Percentiles rank a stretch among this genome's conserved stretches.
Evolutionary conservation across 768 basidiomycete species (phyloP).

Genomic region (Leccinum disarticulatum): DNA sequence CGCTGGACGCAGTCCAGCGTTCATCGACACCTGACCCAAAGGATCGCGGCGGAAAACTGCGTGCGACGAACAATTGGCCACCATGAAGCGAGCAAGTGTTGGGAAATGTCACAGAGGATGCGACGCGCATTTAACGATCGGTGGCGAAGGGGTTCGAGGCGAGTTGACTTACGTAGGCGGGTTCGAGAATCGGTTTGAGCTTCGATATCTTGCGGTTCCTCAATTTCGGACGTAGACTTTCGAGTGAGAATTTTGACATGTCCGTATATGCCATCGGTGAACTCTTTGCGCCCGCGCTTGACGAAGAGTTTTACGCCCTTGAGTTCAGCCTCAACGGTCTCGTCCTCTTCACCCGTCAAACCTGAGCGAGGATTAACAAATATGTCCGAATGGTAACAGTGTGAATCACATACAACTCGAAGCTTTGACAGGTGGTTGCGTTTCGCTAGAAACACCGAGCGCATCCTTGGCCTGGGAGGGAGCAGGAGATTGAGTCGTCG

Average conservation of each 20-base stretch:
- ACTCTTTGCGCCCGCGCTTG: slow-evolving; percentile 43
- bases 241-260: slow-evolving; percentile 58
- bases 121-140: slow-evolving; percentile 17
- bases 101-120: slow-evolving; percentile 1
- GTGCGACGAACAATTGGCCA: neutral
- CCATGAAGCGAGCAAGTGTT: neutral
- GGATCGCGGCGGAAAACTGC: slow-evolving; percentile 72
- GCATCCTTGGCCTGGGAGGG: too few species aligned
- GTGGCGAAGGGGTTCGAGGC: slow-evolving; percentile 20
- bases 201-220: slow-evolving; percentile 6
- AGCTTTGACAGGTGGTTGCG: neutral
- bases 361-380: slow-evolving; percentile 14
- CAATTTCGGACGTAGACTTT: slow-evolving; percentile 5
- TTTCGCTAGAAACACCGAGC: neutral
- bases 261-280: slow-evolving; percentile 59
- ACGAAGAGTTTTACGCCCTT: slow-evolving; percentile 59
- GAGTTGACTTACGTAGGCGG: slow-evolving; percentile 33
- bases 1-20: slow-evolving; percentile 52
- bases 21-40: slow-evolving; percentile 69
- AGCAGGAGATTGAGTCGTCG: neutral
- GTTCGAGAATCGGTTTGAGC: slow-evolving; percentile 19
- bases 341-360: slow-evolving; percentile 66
- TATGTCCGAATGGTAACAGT: neutral
- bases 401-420: slow-evolving; percentile 13
- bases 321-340: slow-evolving; percentile 53